phyloP scores from a whole-genome alignment of 139 green algal genomes.

The Picochlorum sp. region DNA sequence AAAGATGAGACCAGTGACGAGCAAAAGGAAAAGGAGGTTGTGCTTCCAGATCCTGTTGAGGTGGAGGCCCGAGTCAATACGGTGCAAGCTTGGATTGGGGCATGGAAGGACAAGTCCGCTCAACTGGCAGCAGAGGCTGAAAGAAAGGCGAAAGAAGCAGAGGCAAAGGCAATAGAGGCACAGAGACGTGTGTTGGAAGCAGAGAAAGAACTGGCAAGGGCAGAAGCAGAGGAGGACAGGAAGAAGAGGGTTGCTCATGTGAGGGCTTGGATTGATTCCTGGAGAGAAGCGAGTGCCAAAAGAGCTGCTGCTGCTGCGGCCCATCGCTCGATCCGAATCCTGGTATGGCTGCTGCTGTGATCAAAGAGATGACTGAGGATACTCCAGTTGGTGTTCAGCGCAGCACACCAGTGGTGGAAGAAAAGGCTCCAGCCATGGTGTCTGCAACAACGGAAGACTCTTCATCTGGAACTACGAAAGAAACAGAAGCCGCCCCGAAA shows the following conservation, averaged over 20 bases:
- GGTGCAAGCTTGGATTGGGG: neutral
- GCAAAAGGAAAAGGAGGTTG: neutral
- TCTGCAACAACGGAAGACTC: neutral
- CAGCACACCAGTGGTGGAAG: neutral
- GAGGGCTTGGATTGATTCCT: no score
- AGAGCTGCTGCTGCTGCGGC: no score
- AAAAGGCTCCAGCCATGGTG: neutral
- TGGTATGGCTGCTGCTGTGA: conserved; percentile 5
- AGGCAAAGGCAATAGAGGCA: no score
- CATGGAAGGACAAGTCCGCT: neutral
- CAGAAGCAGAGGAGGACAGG: no score
- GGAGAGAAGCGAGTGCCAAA: no score
- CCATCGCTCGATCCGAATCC: neutral
- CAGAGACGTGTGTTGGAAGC: no score
- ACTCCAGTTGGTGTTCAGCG: neutral
- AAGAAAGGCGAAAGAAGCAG: neutral
- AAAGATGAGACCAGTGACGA: neutral
- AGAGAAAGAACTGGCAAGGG: no score
- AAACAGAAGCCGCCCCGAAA: neutral
- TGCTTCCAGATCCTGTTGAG: neutral
- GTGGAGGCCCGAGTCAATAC: neutral
- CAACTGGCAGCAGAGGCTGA: neutral
- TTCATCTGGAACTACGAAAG: neutral
- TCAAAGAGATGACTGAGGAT: conserved; percentile 5
- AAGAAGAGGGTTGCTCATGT: no score